Evolutionary conservation across 1,284 basidiomycete species (phyloP), one percentile per base, ranked within the genome.

Genomic region (Ustilago lituana): DNA sequence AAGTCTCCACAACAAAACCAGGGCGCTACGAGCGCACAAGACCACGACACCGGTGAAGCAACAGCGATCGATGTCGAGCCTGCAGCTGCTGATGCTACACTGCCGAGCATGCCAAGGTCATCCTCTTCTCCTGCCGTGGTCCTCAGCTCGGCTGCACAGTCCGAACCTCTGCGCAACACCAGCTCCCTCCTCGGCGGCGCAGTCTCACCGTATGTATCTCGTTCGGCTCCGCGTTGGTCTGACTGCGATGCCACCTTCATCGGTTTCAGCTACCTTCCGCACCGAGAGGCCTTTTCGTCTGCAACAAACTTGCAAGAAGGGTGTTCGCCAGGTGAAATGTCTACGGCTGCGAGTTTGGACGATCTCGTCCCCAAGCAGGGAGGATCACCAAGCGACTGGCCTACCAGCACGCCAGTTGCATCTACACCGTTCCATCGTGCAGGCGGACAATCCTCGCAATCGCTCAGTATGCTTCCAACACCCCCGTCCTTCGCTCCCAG

Each of bases 241-340:
- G 75, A 79, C 23, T 58, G 76, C 47, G 74, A 77, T 40, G 44
- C 55, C 10, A 58, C 73, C 14, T 76, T 77, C 37, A 49, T 67
- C 27, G 77, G 75, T 1, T 79, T 79, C 50, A 74, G 74, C 54
- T 68, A 66, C 39, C 53, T 77, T n/a, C 77, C 77, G 3, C 46
- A 48, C 1, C 40, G 68, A 4, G 48, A 51, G 23, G 68, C 73
- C 5, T 76, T 79, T 26, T 10, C 33, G 5, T 6, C 36, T 14
- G 17, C 46, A 4, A 23, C 33, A 2, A 31, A 22, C 5, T 32
- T 12, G n/a, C 45, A 4, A 7, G 55, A 39, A 36, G 29, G 23
- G 17, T 27, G 27, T 17, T 47, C 40, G 36, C 29, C 55, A 1
- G 66, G 66, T 11, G 47, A 63, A n/a, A 41, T 63, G 55, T 69